Evolutionary conservation across 1,284 basidiomycete species (phyloP).

Genomic region (Trichosporon sp.): DNA sequence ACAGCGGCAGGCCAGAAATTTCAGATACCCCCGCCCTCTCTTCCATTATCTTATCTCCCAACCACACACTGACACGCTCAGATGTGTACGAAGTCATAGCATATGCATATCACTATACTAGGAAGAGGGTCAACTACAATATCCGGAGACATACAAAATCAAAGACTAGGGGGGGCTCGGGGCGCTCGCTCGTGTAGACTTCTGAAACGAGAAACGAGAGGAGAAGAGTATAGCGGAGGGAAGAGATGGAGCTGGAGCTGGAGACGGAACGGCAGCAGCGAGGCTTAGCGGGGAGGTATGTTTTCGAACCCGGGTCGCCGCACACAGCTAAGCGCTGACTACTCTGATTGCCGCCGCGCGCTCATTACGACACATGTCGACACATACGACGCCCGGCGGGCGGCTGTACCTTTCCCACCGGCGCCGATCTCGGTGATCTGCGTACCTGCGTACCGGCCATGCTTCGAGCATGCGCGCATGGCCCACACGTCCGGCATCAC

Average conservation of each 20-base stretch:
- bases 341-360: background rate
- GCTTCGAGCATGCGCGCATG: background rate
- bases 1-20: background rate
- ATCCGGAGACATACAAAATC: constrained; percentile 17
- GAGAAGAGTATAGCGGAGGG: background rate
- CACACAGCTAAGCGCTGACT: constrained; percentile 2
- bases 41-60: constrained; percentile 6
- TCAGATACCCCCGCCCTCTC: background rate
- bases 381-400: background rate
- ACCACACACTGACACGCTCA: background rate
- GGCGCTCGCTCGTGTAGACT: background rate
- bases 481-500: background rate
- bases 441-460: background rate
- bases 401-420: constrained; percentile 1
- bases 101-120: constrained; percentile 15
- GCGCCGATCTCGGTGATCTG: background rate
- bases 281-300: background rate
- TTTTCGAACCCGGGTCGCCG: constrained; percentile 12
- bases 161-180: background rate
- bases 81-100: background rate
- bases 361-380: constrained; percentile 2
- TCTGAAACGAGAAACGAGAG: constrained; percentile 9
- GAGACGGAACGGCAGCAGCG: background rate
- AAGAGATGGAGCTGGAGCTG: background rate
- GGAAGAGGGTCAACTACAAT: constrained; percentile 9